These are phyloP conservation scores for Coniochaeta sp. DNA, from an alignment of 2,329 filamentous ascomycete genomes.

Conservation along the genomic window DNA sequence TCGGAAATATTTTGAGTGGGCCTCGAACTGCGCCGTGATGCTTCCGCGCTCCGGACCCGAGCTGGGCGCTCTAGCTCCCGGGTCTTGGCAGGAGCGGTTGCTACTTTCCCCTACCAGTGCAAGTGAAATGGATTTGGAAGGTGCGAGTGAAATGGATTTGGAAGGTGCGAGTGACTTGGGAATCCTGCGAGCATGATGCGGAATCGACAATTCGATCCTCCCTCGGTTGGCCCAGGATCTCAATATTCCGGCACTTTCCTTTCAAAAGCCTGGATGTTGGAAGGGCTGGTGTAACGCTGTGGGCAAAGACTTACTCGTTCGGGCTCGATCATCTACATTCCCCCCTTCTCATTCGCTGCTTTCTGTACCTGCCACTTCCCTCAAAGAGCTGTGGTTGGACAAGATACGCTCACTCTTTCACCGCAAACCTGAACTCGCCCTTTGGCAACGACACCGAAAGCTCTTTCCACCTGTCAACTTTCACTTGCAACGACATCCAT, in stretches of 20 bases:
- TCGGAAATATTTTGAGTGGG: not conserved
- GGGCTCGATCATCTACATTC: not conserved
- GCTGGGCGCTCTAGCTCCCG: too few relatives aligned
- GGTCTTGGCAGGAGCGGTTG: too few relatives aligned
- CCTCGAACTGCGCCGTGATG: not conserved
- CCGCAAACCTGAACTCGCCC: not conserved
- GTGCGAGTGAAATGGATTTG: too few relatives aligned
- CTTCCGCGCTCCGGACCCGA: not conserved
- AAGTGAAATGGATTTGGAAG: too few relatives aligned
- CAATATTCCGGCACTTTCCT: not conserved
- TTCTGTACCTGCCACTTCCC: slow-evolving; percentile 11
- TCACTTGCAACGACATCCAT: not conserved
- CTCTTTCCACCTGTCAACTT: not conserved
- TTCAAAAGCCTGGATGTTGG: not conserved
- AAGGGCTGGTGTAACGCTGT: not conserved
- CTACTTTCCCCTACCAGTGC: too few relatives aligned
- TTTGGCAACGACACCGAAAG: not conserved
- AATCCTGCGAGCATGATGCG: not conserved
- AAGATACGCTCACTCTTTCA: slow-evolving; percentile 23
- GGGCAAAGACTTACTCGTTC: not conserved
- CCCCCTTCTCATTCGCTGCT: not conserved
- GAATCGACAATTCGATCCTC: not conserved
- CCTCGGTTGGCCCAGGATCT: not conserved
- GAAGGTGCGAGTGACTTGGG: too few relatives aligned
- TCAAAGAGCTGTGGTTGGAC: slow-evolving; percentile 30